phyloP scores from a whole-genome alignment of 441 rosid species.

The Gossypium laxum region DNA sequence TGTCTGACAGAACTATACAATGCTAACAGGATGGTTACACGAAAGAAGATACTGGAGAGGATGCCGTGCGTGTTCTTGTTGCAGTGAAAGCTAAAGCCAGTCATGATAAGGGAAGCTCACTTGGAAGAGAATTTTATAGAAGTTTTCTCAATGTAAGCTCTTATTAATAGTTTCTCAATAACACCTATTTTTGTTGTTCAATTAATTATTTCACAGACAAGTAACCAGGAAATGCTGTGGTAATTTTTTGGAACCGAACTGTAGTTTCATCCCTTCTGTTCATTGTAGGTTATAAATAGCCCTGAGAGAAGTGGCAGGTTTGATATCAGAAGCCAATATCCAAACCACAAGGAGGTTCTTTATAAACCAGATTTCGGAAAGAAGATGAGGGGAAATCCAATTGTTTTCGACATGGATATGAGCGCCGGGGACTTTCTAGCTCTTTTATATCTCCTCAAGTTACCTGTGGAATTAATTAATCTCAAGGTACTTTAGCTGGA shows the following conservation, averaged over 20 bases:
- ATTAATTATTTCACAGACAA: background rate
- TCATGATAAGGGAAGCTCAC: slow-evolving; percentile 30
- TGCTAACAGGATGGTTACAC: slow-evolving; percentile 69
- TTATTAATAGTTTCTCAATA: background rate
- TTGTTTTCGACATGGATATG: slow-evolving; percentile 90
- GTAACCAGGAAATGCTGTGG: background rate
- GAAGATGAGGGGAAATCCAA: slow-evolving; percentile 49
- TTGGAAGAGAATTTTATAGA: slow-evolving; percentile 45
- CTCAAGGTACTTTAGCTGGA: slow-evolving; percentile 43
- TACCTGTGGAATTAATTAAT: slow-evolving; percentile 50
- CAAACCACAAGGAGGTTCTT: slow-evolving; percentile 43
- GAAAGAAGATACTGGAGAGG: slow-evolving; percentile 43
- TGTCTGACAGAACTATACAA: background rate
- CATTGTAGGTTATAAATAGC: slow-evolving; percentile 50
- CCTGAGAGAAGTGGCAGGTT: slow-evolving; percentile 55
- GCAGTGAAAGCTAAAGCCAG: slow-evolving; percentile 65
- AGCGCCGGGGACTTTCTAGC: slow-evolving; percentile 83
- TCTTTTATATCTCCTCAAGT: slow-evolving; percentile 74
- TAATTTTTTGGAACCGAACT: background rate
- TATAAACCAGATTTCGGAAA: slow-evolving; percentile 42
- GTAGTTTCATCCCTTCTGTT: background rate
- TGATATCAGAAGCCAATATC: slow-evolving; percentile 62
- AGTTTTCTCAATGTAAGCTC: slow-evolving; percentile 69
- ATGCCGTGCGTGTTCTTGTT: slow-evolving; percentile 58
- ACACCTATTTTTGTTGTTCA: background rate